Evolutionary conservation across 176 grass and related monocot species (phyloP).

Genomic region (Triticum timopheevii): DNA sequence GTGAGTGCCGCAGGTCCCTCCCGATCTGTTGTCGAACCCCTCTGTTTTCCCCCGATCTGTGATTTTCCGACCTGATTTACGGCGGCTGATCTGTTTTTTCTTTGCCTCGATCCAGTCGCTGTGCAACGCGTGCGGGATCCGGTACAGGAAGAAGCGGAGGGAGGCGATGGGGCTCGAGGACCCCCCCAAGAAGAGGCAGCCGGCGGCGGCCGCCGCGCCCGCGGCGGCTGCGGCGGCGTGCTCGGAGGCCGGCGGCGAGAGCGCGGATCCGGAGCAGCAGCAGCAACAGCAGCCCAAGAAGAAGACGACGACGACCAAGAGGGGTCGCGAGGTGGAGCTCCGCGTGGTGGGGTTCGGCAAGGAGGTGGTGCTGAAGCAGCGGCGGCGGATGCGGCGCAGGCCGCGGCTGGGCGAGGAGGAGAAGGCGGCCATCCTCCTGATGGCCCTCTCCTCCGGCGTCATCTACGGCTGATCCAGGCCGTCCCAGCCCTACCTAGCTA

Average conservation of each 20-base stretch:
- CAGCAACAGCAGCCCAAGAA: conserved; percentile 13
- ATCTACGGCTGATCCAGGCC: conserved; percentile 54
- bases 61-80: background rate
- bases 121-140: conserved; percentile 99
- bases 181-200: conserved; percentile 53
- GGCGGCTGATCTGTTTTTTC: background rate
- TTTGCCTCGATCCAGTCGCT: conserved; percentile 48
- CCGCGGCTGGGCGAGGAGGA: conserved; percentile 64
- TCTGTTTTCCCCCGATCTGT: conserved; percentile 16
- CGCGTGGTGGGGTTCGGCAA: conserved; percentile 49
- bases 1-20: conserved; percentile 24
- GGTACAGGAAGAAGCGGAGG: conserved; percentile 86
- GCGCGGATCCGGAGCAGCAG: background rate
- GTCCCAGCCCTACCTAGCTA: background rate
- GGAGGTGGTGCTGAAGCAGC: conserved; percentile 66
- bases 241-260: conserved; percentile 34
- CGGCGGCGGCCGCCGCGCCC: conserved; percentile 9
- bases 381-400: conserved; percentile 64
- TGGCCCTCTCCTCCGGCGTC: conserved; percentile 86
- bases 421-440: conserved; percentile 81
- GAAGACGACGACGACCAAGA: conserved; percentile 35
- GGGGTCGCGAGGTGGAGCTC: conserved; percentile 36
- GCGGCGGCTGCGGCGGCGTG: conserved; percentile 18
- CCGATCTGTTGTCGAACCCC: background rate
- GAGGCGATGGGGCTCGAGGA: conserved; percentile 49